These are phyloP conservation scores for Stylosanthes scabra DNA, from an alignment of 331 rosid genomes.

Conservation along the genomic window DNA sequence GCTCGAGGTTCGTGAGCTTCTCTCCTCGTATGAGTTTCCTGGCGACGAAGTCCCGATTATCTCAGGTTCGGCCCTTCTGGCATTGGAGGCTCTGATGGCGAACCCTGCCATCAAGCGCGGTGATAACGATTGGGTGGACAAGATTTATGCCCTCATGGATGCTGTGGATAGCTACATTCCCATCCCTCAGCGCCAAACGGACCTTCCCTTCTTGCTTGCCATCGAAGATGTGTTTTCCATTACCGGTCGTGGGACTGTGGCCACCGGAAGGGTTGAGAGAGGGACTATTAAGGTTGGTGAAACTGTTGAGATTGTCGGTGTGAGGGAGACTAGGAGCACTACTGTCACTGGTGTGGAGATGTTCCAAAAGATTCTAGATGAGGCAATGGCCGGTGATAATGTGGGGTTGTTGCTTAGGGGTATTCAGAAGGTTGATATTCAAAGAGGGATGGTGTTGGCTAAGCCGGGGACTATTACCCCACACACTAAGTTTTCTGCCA, in stretches of 20 bases:
- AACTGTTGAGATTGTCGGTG: constrained; percentile 64
- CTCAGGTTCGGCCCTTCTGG: constrained; percentile 72
- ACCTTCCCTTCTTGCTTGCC: constrained; percentile 69
- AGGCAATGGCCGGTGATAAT: constrained; percentile 78
- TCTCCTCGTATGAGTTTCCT: constrained; percentile 70
- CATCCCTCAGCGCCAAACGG: constrained; percentile 69
- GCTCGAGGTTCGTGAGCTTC: constrained; percentile 76
- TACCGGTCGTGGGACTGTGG: constrained; percentile 80
- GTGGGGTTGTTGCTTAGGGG: constrained; percentile 82
- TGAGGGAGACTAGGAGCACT: constrained; percentile 65
- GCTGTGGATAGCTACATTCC: constrained; percentile 70
- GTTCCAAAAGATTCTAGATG: constrained; percentile 80
- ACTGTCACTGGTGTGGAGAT: constrained; percentile 82
- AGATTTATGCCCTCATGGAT: constrained; percentile 74
- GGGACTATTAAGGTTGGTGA: constrained; percentile 69
- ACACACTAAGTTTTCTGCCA: constrained; percentile 70
- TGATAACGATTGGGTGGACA: constrained; percentile 74
- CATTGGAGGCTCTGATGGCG: constrained; percentile 71
- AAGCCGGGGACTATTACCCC: constrained; percentile 78
- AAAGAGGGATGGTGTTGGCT: constrained; percentile 86
- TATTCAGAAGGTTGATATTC: constrained; percentile 71
- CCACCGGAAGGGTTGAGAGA: constrained; percentile 78
- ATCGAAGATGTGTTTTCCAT: constrained; percentile 75
- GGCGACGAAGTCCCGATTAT: constrained; percentile 74
- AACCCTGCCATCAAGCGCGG: constrained; percentile 66